Evolutionary conservation across 2,329 filamentous ascomycete genomes (phyloP).

Genomic region (Verticillium zaregamsianum): DNA sequence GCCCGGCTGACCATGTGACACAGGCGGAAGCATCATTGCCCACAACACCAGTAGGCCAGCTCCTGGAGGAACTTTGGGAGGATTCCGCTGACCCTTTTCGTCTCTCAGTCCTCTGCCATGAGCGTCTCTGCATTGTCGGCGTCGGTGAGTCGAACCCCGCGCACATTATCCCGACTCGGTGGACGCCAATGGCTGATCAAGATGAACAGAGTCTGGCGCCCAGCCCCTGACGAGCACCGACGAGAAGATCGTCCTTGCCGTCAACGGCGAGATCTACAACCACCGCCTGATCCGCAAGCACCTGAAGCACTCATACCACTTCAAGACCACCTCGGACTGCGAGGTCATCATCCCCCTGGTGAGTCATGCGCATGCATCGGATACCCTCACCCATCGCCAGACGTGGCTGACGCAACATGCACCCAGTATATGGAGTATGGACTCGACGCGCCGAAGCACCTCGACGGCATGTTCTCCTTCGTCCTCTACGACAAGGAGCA

Average conservation of each 20-base stretch:
- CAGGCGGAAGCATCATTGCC: slow-evolving; percentile 82
- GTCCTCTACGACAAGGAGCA: slow-evolving; percentile 94
- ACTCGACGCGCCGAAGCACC: slow-evolving; percentile 83
- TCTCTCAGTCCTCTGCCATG: slow-evolving; percentile 80
- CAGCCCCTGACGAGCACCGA: slow-evolving; percentile 94
- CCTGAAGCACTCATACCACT: slow-evolving; percentile 80
- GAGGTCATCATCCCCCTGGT: slow-evolving; percentile 98
- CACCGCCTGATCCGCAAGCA: slow-evolving; percentile 89
- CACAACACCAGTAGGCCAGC: slow-evolving; percentile 79
- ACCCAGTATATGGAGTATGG: slow-evolving; percentile 84
- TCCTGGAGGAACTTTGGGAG: not conserved
- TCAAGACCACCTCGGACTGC: slow-evolving; percentile 98
- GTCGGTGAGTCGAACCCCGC: slow-evolving; percentile 62
- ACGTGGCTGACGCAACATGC: not conserved
- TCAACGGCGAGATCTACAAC: slow-evolving; percentile 99
- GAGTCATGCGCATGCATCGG: slow-evolving; percentile 28
- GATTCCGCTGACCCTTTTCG: slow-evolving; percentile 19
- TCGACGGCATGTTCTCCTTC: slow-evolving; percentile 99
- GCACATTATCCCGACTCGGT: not conserved
- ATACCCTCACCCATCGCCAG: not conserved
- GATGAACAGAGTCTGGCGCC: slow-evolving; percentile 74
- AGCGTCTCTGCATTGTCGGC: slow-evolving; percentile 95
- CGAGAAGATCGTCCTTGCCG: slow-evolving; percentile 80
- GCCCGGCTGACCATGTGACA: slow-evolving; percentile 6
- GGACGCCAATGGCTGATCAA: not conserved